Base-by-base conservation (phyloP, 2,329 filamentous ascomycete species). In the Ambrosiella beaveri region DNA sequence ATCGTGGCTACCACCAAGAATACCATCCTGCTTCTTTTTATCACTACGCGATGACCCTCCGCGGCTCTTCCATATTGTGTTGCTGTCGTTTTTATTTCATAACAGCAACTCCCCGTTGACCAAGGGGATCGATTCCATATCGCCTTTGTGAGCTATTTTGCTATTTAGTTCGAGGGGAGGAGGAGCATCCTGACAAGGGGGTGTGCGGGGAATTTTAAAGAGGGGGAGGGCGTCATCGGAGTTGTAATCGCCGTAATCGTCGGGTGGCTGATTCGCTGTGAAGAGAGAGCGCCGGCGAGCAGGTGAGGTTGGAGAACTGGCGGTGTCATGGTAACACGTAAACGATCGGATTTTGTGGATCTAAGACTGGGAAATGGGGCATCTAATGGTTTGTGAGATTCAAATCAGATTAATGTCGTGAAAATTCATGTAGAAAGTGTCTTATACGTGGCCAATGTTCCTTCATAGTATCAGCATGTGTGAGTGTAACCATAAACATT, bases 301-400 rank as follows among this genome's bases (percentile, higher is more conserved):
- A 27, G 27, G 27, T 35, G 15, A 27, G 35, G 15, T 19, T 19
- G 17, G 35, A n/a, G n/a, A 19, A 39, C 35, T 17, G 13, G 56
- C 52, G 56, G 52, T 57, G 56, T 52, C 27, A 57, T 52, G 17
- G 47, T 51, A 57, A 57, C 35, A 57, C 56, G 56, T 57, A 57
- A 57, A 39, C 45, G 13, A 15, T 9, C 27, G 1, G 50, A 9
- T 37, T 36, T 27, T 53, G 37, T 37, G 15, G 12, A 50, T 50
- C 47, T 50, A 17, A n/a, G 9, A 27, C 27, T 27, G 3, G 27
- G 27, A 27, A 27, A 27, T 27, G 27, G 27, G 27, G 3, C 27
- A 27, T 27, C 27, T 27, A 27, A 27, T 27, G 5, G 27, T 27
- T 27, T 27, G 3, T 27, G 2, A 27, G 27, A 27, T 27, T 27